Base-by-base conservation (phyloP, 768 basidiomycete genomes). In the Tulasnella calospora region DNA sequence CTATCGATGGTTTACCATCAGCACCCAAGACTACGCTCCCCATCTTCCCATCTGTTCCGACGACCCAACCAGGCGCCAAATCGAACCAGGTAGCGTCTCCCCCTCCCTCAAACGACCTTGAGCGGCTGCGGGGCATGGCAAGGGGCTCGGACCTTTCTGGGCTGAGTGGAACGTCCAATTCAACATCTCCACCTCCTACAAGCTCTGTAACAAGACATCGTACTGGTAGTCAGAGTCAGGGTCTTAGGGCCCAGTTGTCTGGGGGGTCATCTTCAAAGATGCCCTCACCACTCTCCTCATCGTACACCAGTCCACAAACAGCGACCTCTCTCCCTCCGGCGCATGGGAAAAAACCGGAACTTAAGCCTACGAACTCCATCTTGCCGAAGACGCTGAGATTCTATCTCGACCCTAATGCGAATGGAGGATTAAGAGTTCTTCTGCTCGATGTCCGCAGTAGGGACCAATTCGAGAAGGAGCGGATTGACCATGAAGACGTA, bases 401-500 rank as follows among this genome's bases (percentile, higher is more conserved):
- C 0, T 79, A 57, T n/a, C 69, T 77, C 33, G 76, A 77, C 40
- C 27, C 33, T 3, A 70, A 44, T 23, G 69, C 5, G 4, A 77
- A 76, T 40, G 77, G 69, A 83, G 8, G 83, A 85, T n/a, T 81
- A 86, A 76, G 89, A 74, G 89, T 94, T 3, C 87, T 98, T 1
- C 81, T 98, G 19, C 87, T 98, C 27, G 96, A 98, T 83, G 89
- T 96, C 27, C 88, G 96, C n/a, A 87, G 89, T 23, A 88, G 94
- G 40, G 90, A 88, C 13, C 92, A 93, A 71, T 96, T 93, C 81
- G 90, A 94, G 80, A 84, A 82, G 23, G 94, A 91, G 76, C 90
- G 92, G 79, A 92, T 98, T 78, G 89, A 87, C 76, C 80, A 83
- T 41, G 88, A 89, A 79, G 89, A 91, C 9, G 87, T 92, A 1